These are phyloP conservation scores for Eutypa lata DNA, from an alignment of 2,329 filamentous ascomycete genomes.

Conservation along the genomic window DNA sequence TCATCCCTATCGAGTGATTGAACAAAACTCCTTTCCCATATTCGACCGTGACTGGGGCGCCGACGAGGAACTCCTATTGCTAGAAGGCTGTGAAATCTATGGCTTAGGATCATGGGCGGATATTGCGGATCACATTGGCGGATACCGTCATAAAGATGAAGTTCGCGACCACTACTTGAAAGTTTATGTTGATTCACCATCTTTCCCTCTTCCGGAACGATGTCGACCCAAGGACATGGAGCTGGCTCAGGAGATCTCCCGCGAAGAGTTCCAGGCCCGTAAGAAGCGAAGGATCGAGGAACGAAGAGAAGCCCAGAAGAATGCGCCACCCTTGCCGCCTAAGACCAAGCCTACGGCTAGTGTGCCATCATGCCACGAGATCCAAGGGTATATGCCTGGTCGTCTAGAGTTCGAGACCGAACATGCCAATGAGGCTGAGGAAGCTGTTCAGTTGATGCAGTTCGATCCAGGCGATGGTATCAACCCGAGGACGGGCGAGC, in stretches of 20 bases:
- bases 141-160: conserved; percentile 91
- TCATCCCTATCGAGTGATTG: conserved; percentile 89
- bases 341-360: conserved; percentile 96
- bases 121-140: conserved; percentile 96
- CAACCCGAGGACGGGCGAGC: conserved; percentile 74
- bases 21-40: conserved; percentile 97
- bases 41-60: conserved; percentile 95
- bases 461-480: conserved; percentile 95
- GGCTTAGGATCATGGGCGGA: conserved; percentile 96
- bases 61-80: conserved; percentile 87
- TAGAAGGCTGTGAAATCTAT: conserved; percentile 95
- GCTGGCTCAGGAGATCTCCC: conserved; percentile 74
- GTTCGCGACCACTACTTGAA: conserved; percentile 90
- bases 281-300: conserved; percentile 95
- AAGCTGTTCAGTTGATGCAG: conserved; percentile 96
- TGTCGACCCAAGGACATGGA: conserved; percentile 80
- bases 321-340: conserved; percentile 75
- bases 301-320: conserved; percentile 81
- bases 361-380: conserved; percentile 94
- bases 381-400: conserved; percentile 98
- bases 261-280: conserved; percentile 87
- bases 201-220: conserved; percentile 82
- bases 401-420: conserved; percentile 97
- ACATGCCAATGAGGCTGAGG: conserved; percentile 95
- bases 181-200: conserved; percentile 78